Evolutionary conservation across 148 eudicot species (phyloP), one percentile per base, ranked within the genome.

Genomic region (Camellia granthamiana): DNA sequence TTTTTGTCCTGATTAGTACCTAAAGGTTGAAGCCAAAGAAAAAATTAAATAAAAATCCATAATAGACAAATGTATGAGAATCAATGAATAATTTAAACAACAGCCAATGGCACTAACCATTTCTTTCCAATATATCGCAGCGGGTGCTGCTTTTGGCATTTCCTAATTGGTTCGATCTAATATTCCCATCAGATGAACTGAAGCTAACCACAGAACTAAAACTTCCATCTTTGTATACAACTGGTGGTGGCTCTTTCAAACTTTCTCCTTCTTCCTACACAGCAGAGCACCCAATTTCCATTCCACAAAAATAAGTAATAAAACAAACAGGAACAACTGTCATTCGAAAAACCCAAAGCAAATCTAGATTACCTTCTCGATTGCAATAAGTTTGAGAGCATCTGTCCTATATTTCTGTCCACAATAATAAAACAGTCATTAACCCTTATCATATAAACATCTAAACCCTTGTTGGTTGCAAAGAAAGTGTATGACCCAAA

Each of bases 151-250:
- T 77, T 52, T 75, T 83, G 66, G 79, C 74, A 58, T 71, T 67
- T 77, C 81, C 81, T 59, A 82, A 83, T 78, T 81, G 84, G 71
- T 68, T 83, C 38, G 75, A 23, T 55, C 59, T 68, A 55, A 83
- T 69, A 64, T 79, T 80, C 52, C 60, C 86, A 84, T 81, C 78
- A 78, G 62, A 55, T 42, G 86, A 75, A 81, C 72, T 78, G 75
- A 30, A 58, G 77, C 84, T 85, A 84, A 84, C 82, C 8, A 72
- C 47, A 10, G 89, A 81, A 83, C 83, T 67, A 65, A 67, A 75
- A 74, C 80, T 79, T 46, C 86, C 88, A 82, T 92, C 93, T 87
- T 87, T 92, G 81, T 91, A 96, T 71, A 96, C 92, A 80, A 87
- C 86, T 61, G 72, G 82, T 41, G 81, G 81, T 10, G 99, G 98